A percentile compares a stretch with the other conserved stretches of the same genome.
phyloP scores from a whole-genome alignment of 2,329 filamentous ascomycete species.

The Cladobotryum protrusum region DNA sequence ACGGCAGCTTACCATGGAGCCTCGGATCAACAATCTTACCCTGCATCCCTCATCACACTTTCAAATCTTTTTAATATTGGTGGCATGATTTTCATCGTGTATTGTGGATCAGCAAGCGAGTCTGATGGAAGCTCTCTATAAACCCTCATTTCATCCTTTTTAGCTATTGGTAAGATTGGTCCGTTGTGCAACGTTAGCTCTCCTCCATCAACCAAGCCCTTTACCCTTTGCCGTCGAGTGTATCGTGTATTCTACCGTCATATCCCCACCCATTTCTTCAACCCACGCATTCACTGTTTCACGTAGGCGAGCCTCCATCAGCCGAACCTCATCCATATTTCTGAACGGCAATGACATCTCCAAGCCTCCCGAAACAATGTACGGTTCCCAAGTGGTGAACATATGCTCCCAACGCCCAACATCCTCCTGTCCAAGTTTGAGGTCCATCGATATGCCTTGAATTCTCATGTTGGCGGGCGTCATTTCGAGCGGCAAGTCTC shows the following conservation, averaged over 20 bases:
- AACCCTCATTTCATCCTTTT: no score
- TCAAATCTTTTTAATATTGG: no score
- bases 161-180: no score
- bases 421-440: neutral
- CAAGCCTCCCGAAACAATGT: conserved; percentile 2
- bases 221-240: conserved; percentile 23
- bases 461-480: conserved; percentile 16
- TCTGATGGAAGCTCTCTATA: no score
- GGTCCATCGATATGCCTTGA: conserved; percentile 11
- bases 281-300: conserved; percentile 19
- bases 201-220: conserved; percentile 10
- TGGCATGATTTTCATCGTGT: no score
- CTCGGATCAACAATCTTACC: no score
- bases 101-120: no score
- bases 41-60: no score
- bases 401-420: neutral
- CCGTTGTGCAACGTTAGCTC: neutral
- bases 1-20: no score
- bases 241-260: conserved; percentile 22
- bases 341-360: conserved; percentile 16
- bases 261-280: conserved; percentile 1
- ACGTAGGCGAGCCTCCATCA: conserved; percentile 18
- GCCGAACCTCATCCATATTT: conserved; percentile 19
- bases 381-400: conserved; percentile 6
- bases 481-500: conserved; percentile 21